phyloP scores from a whole-genome alignment of 2,329 filamentous ascomycete species.

The Fusarium veterinarium region DNA sequence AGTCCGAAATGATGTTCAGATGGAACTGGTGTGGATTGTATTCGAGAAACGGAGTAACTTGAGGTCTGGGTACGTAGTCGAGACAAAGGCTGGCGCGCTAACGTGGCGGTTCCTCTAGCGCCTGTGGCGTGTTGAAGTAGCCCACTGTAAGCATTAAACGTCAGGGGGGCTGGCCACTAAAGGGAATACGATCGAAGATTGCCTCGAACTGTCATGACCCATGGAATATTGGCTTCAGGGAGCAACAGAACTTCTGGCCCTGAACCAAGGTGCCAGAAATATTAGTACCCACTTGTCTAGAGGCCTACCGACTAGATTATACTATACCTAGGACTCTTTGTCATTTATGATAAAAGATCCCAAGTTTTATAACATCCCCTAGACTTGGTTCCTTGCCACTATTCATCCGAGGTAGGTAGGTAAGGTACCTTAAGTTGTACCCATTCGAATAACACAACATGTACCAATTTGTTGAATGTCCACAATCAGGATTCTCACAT shows the following conservation, averaged over 20 bases:
- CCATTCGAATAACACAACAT: neutral
- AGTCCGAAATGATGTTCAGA: conserved; percentile 30
- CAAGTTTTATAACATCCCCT: neutral
- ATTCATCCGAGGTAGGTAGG: neutral
- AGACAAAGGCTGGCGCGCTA: conserved; percentile 31
- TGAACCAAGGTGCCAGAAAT: neutral
- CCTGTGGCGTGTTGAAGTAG: conserved; percentile 36
- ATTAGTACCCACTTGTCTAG: neutral
- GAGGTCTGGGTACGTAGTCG: conserved; percentile 11
- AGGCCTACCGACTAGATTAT: neutral
- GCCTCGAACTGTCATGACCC: conserved; percentile 3
- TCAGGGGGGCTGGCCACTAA: conserved; percentile 2
- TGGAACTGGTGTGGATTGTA: conserved; percentile 12
- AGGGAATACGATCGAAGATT: neutral
- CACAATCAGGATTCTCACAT: neutral
- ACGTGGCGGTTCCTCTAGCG: conserved; percentile 41
- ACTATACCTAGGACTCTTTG: neutral
- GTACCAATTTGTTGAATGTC: neutral
- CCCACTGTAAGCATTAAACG: conserved; percentile 26
- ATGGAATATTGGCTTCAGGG: neutral
- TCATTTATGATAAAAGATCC: neutral
- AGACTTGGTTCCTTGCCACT: neutral
- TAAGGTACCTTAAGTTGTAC: too few relatives aligned
- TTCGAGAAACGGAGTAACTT: conserved; percentile 33
- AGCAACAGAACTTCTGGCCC: neutral